Base-by-base conservation (phyloP, 768 basidiomycete species). In the Stropharia rugosoannulata region DNA sequence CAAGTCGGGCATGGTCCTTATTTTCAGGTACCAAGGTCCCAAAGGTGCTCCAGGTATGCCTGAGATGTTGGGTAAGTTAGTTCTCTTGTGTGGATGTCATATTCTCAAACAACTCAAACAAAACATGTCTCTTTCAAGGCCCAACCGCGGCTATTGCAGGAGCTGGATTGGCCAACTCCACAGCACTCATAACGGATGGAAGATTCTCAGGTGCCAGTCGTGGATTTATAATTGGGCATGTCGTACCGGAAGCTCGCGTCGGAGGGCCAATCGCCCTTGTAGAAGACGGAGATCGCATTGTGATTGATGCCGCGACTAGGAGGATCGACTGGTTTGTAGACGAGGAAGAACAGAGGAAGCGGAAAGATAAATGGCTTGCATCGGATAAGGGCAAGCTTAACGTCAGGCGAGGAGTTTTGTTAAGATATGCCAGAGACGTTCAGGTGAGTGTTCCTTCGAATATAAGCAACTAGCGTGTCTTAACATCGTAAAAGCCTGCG, bases 21-120 rank as follows among this genome's bases (percentile, higher is more conserved):
- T 95, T 43, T 87, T 95, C 75, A 81, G 93, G 56, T 95, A 94
- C 69, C 89, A 90, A 72, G 93, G 93, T 11, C 92, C 93, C 0
- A 93, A 90, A 68, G 92, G 93, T 25, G 93, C 83, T n/a, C 93
- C 91, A 25, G 93, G 93, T 19, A 93, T 93, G 91, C 93, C 93
- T 8, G 92, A 95, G 75, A 80, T 79, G 78, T 65, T 79, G 6
- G 78, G 74, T 76, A 67, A 43, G 51, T 45, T 25, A 13, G 19
- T 12, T 38, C n/a, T 19, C 9, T 38, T 8, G 10, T 49, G 15
- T 41, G 2, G n/a, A 29, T 29, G 10, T 16, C 35, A 12, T 35
- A 16, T 5, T 22, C 11, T 16, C n/a, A 18, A 16, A 29, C 10
- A 32, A 37, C 2, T 15, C 25, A 35, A 15, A 27, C 11, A 39